Base-by-base conservation (phyloP, 352 stramenopile species). In the Phytopythium aichiense region DNA sequence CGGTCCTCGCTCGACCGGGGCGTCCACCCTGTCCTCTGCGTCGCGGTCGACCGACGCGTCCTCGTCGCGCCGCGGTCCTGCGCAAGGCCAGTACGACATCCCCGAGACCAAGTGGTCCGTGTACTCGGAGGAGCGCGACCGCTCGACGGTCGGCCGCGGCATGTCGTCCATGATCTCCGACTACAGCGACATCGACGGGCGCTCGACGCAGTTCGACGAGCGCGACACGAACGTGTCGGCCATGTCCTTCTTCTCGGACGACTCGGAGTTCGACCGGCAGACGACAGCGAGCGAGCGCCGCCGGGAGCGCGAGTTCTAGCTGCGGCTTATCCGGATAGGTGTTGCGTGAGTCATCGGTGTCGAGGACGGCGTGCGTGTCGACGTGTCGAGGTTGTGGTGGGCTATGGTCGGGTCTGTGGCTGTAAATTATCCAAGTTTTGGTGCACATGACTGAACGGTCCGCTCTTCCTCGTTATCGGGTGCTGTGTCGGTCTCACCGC, bases 161-260 rank as follows among this genome's bases (percentile, higher is more conserved):
- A 50, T 50, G 54, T 50, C 35, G 35, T 60, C 54, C 35, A 60
- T 60, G 54, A 37, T 50, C 35, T 60, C 54, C 9, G 54, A 60
- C 35, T 60, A 40, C 54, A 60, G 54, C 54, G 54, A 60, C 37
- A 51, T 60, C 12, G 54, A 60, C 54, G 37, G 22, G 20, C 33
- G 54, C 35, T 60, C 54, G 22, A 60, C 38, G 35, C 54, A 22
- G 20, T 51, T 38, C 37, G 35, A 50, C 23, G 35, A 35, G 22
- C 59, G 71, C 22, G 68, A 62, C 54, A 79, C 71, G 37, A 58
- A 50, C 31, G 68, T 60, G 42, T 79, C 71, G 18, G 63, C 66
- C 46, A 50, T 61, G 42, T 79, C 72, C 40, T 72, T 76, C 56
- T 74, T 76, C 55, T 79, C 72, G 16, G 66, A 69, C 43, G 74